Evolutionary conservation across 129 eudicot genomes (phyloP), one percentile per base, ranked within the genome.

Genomic region (Erigeron canadensis): DNA sequence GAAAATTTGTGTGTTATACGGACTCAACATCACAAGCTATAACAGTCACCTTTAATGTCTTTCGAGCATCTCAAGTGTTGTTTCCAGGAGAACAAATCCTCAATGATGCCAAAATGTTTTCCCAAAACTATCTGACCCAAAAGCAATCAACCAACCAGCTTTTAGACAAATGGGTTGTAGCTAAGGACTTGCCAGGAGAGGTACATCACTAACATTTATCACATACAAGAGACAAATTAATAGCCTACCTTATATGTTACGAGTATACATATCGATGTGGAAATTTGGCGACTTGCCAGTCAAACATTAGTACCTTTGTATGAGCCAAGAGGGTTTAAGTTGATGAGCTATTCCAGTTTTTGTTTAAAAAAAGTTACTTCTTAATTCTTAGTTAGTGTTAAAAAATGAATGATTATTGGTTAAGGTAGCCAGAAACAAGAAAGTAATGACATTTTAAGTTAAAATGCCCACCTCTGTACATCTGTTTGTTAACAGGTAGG

Each of bases 401-500:
- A n/a, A n/a, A n/a, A n/a, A n/a, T n/a, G n/a, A n/a, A n/a, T n/a
- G 5, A 42, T 4, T 4, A 8, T 42, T 42, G 45, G 8, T 42
- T 42, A 42, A 42, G 45, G 45, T 8, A 42, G 4, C 1, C 0
- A 5, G 8, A 5, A 43, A 43, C 10, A 43, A 43, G 34, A 23
- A 23, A 23, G 34, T 23, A 23, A 23, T 23, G 1, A 23, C 34
- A 23, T 23, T 23, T 23, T 45, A 12, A 45, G 12, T 1, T 3
- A 45, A 45, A 45, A 7, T 6, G 0, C 7, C 10, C 15, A 45
- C 50, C 50, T 45, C 10, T 5, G 50, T 2, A 8, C 2, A 12
- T 12, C 7, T 1, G 50, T 45, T 45, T 1, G 13, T 43, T 43
- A 47, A 39, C 38, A 85, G 89, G 75, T 85, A 10, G 48, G 43